These are phyloP conservation scores for Fusarium phyllophilum DNA, from an alignment of 2,329 filamentous ascomycete genomes.

Conservation along the genomic window DNA sequence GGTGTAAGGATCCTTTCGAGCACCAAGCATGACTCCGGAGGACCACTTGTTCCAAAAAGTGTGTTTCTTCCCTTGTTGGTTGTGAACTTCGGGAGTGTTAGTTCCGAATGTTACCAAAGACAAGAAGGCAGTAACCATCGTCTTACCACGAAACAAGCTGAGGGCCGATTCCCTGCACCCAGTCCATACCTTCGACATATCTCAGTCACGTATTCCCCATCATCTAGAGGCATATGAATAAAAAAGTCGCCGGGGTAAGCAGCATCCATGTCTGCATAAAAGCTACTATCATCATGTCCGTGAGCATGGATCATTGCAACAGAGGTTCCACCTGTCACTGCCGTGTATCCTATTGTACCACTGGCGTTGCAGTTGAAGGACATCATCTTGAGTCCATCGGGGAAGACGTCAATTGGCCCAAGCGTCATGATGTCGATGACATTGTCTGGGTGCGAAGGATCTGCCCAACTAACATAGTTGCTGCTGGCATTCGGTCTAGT, in stretches of 20 bases:
- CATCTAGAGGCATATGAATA: background rate
- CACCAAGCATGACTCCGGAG: background rate
- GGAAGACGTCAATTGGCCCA: rapidly evolving
- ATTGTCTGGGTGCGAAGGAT: background rate
- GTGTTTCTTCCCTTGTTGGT: background rate
- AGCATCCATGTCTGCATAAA: background rate
- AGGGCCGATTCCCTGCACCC: background rate
- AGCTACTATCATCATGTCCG: background rate
- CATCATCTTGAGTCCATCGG: background rate
- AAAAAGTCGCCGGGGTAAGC: background rate
- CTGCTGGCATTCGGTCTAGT: background rate
- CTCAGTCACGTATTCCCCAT: background rate
- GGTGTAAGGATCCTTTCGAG: rapidly evolving
- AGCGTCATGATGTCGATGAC: background rate
- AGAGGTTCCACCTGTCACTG: background rate
- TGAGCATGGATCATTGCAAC: background rate
- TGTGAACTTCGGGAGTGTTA: rapidly evolving
- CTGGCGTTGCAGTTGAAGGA: background rate
- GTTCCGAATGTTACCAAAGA: rapidly evolving
- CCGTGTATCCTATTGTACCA: background rate
- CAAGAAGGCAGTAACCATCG: background rate
- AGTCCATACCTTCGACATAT: background rate
- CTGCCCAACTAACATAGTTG: background rate
- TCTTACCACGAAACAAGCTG: background rate
- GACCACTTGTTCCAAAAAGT: background rate